Percentiles rank a stretch among this genome's conserved stretches.
phyloP scores from a whole-genome alignment of 1,284 basidiomycete genomes.

The Ustilago hordei region DNA sequence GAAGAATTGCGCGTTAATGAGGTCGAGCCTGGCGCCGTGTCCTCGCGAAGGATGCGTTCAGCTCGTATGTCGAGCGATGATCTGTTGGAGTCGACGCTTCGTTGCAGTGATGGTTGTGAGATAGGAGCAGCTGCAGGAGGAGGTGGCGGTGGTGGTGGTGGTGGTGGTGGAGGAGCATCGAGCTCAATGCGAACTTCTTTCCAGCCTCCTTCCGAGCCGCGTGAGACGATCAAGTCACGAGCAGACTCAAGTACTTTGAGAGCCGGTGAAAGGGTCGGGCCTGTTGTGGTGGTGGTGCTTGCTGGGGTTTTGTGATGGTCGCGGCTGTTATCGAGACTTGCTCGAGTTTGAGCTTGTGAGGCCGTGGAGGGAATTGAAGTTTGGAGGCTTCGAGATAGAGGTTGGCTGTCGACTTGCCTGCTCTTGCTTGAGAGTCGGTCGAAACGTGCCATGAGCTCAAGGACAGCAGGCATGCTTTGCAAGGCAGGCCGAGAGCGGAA shows the following conservation, averaged over 20 bases:
- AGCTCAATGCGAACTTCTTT: constrained; percentile 37
- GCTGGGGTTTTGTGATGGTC: not conserved
- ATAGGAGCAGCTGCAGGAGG: not conserved
- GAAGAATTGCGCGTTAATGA: constrained; percentile 45
- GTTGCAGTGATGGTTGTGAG: not conserved
- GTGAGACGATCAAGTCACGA: constrained; percentile 32
- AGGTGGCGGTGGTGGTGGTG: constrained; percentile 10
- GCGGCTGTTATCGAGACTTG: not conserved
- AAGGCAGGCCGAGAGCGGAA: constrained; percentile 15
- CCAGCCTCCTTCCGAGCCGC: constrained; percentile 35
- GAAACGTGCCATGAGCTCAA: constrained; percentile 39
- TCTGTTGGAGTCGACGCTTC: constrained; percentile 12
- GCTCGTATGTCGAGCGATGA: constrained; percentile 19
- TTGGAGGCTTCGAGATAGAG: not conserved
- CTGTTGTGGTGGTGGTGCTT: not conserved
- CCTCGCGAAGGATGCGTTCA: constrained; percentile 25
- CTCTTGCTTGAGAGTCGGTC: constrained; percentile 20
- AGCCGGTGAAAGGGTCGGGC: constrained; percentile 21
- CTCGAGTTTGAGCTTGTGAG: not conserved
- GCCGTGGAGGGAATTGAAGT: not conserved
- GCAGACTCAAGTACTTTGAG: constrained; percentile 36
- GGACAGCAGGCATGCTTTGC: constrained; percentile 24
- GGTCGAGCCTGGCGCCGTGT: constrained; percentile 9
- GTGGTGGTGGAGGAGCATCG: constrained; percentile 18
- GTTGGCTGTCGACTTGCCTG: not conserved